Evolutionary conservation across 2,329 filamentous ascomycete species (phyloP).

Genomic region (Iodosphaeria phyllophila): DNA sequence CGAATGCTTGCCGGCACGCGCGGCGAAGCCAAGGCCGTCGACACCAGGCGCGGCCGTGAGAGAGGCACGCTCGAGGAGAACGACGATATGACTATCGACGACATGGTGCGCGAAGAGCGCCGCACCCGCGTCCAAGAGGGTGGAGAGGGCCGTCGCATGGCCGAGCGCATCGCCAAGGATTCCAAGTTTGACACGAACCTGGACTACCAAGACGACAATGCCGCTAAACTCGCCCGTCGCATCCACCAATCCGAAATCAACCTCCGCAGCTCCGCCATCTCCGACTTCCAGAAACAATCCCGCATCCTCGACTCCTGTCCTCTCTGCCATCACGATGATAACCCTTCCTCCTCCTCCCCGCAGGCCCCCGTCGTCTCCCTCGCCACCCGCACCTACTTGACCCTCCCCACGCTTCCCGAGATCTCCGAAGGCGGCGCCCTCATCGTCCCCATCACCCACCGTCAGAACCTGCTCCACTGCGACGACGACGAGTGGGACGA

Average conservation of each 20-base stretch:
- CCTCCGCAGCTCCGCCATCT: constrained; percentile 72
- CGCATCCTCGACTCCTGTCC: constrained; percentile 72
- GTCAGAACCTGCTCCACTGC: constrained; percentile 82
- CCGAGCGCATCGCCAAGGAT: constrained; percentile 89
- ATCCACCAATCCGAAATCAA: constrained; percentile 78
- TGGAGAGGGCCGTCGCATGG: constrained; percentile 65
- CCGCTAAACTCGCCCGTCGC: constrained; percentile 67
- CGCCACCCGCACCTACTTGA: constrained; percentile 72
- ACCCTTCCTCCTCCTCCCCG: constrained; percentile 46
- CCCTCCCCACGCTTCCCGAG: constrained; percentile 77
- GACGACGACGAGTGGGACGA: constrained; percentile 99
- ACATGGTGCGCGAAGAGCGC: constrained; percentile 91
- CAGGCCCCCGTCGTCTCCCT: constrained; percentile 73
- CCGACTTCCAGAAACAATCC: constrained; percentile 80
- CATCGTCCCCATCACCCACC: constrained; percentile 77
- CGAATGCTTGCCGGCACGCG: constrained; percentile 62
- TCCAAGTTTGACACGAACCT: constrained; percentile 78
- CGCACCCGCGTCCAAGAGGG: constrained; percentile 61
- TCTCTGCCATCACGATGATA: constrained; percentile 81
- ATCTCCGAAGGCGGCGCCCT: constrained; percentile 67
- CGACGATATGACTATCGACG: constrained; percentile 86
- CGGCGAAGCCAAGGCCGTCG: constrained; percentile 57
- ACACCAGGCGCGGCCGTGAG: constrained; percentile 67
- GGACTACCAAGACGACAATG: constrained; percentile 96
- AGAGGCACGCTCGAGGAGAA: constrained; percentile 77